Base-by-base conservation (phyloP, 306 rosid genomes). In the Trifolium fragiferum region DNA sequence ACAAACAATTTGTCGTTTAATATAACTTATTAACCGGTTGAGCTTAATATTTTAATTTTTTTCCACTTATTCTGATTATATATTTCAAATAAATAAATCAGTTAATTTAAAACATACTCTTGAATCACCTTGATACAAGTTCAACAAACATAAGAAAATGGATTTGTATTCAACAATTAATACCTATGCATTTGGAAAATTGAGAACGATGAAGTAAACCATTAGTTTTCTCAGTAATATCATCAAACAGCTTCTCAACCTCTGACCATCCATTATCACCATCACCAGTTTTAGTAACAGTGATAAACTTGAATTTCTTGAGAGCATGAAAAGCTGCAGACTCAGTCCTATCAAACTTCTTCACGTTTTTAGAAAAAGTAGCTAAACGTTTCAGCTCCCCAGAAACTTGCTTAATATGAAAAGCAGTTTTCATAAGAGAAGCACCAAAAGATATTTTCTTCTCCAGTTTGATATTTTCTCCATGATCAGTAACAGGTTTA, bases 101-200 rank as follows among this genome's bases (percentile, higher is more conserved):
- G 4, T 27, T 0, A 27, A 27, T 27, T 44, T 44, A 12, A 44
- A 46, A 46, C 0, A 46, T 4, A 41, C 47, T 6, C 33, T 30
- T 4, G 33, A 30, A 30, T 43, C 4, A 5, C 2, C 1, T 15
- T 5, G 8, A 15, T 0, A 47, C 8, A 1, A 2, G 1, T 47
- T 15, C 0, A 47, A 47, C 15, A 58, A 72, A 53, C 51, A 68
- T 16, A 59, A 8, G 19, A 47, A 33, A 2, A 13, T 25, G 0
- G 13, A 50, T 65, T 20, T 44, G 18, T 7, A 7, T 2, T 32
- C 3, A 7, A 32, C 11, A 23, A 10, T 78, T 5, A 23, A 10
- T 78, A 83, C 92, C 92, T 67, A 89, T 86, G 78, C 93, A 89
- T 70, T 81, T 76, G 21, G 78, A 85, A 43, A 89, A 89, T 33